These are phyloP conservation scores for Umbellularia californica DNA, from an alignment of 164 flowering plant genomes.

Conservation along the genomic window DNA sequence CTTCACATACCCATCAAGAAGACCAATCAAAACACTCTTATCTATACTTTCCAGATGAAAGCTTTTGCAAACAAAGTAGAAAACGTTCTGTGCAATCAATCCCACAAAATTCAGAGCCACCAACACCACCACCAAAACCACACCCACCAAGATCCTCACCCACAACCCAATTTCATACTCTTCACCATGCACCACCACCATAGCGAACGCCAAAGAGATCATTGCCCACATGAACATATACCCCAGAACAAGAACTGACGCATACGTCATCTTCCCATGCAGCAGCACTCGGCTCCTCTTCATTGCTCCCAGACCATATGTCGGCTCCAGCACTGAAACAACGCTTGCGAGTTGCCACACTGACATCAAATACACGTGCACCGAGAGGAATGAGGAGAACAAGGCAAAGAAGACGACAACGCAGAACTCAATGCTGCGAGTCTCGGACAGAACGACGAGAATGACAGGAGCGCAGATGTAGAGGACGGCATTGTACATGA, in stretches of 20 bases:
- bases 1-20: background rate
- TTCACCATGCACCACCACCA: background rate
- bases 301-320: background rate
- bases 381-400: background rate
- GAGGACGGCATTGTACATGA: background rate
- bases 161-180: background rate
- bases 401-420: background rate
- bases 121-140: background rate
- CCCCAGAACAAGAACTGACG: background rate
- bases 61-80: background rate
- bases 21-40: background rate
- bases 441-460: too few relatives aligned
- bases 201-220: background rate
- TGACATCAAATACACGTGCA: background rate
- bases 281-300: background rate
- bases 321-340: background rate
- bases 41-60: background rate
- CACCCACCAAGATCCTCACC: background rate
- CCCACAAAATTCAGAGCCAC: background rate
- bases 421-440: background rate
- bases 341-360: background rate
- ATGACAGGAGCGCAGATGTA: background rate
- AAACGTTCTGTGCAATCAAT: background rate
- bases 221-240: background rate
- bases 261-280: background rate